Evolutionary conservation across 768 basidiomycete species (phyloP).

Genomic region (Tulasnella calospora): DNA sequence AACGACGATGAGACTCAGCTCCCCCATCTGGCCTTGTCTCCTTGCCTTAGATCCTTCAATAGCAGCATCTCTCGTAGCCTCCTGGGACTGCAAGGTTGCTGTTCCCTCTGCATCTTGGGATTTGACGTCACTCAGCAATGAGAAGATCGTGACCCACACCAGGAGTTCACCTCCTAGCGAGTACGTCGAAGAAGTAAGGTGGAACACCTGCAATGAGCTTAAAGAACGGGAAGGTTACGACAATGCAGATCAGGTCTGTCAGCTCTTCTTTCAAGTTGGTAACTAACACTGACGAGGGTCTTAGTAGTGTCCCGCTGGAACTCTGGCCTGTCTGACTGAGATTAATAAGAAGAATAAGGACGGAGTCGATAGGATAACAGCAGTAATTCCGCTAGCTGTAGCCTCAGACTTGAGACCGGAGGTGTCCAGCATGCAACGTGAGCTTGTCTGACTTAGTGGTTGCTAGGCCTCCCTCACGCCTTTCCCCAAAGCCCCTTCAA

Average conservation of each 20-base stretch:
- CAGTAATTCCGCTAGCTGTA: slow-evolving; percentile 71
- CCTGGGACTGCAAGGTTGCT: slow-evolving; percentile 23
- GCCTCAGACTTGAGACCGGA: slow-evolving; percentile 35
- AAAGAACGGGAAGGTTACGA: slow-evolving; percentile 44
- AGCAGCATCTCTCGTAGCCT: neutral
- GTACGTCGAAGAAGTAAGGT: slow-evolving; percentile 54
- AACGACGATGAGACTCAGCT: neutral
- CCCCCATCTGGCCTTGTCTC: neutral
- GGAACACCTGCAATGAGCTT: slow-evolving; percentile 66
- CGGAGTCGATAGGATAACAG: slow-evolving; percentile 54
- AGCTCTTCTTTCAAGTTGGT: neutral
- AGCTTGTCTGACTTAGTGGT: neutral
- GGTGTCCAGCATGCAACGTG: slow-evolving; percentile 27
- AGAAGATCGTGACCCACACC: slow-evolving; percentile 48
- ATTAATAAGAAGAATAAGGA: slow-evolving; percentile 53
- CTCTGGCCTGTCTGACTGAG: slow-evolving; percentile 68
- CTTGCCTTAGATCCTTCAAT: neutral
- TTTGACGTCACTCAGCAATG: slow-evolving; percentile 51
- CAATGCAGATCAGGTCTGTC: slow-evolving; percentile 63
- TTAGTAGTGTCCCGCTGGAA: slow-evolving; percentile 61
- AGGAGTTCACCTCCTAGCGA: slow-evolving; percentile 60
- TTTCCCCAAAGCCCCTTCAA: slow-evolving; percentile 41
- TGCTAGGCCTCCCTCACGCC: neutral
- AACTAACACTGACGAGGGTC: neutral
- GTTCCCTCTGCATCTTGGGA: slow-evolving; percentile 37